Conservation (phyloP, 2,329 filamentous ascomycete genomes). For the Lecanicillium sp. region DNA sequence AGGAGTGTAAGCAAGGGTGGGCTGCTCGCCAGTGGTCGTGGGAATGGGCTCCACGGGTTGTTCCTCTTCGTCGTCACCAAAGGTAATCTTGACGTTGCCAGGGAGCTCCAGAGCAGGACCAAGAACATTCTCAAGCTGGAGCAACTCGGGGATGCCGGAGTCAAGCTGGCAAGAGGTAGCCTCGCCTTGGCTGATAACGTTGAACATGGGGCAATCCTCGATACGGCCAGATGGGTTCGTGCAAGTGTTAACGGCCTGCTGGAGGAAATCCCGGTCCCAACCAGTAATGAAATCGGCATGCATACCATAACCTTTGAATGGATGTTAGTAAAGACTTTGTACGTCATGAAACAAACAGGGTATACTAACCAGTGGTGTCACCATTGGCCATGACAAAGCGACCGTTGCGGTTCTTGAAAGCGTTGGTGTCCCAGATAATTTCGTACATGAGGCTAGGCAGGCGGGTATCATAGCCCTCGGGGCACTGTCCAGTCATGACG, state of each 20-base stretch:
- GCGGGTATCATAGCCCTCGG: constrained; percentile 56
- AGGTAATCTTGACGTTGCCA: constrained; percentile 46
- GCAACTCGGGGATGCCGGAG: constrained; percentile 36
- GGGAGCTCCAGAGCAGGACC: constrained; percentile 54
- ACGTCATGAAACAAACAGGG: background rate
- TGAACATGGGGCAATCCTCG: constrained; percentile 67
- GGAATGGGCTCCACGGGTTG: constrained; percentile 8
- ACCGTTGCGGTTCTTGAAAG: constrained; percentile 54
- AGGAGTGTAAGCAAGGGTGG: constrained; percentile 27
- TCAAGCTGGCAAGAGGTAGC: constrained; percentile 53
- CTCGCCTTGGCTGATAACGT: constrained; percentile 54
- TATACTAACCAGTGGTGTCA: constrained; percentile 57
- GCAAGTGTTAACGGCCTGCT: constrained; percentile 66
- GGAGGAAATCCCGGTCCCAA: constrained; percentile 63
- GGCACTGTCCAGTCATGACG: constrained; percentile 71
- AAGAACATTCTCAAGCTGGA: constrained; percentile 52
- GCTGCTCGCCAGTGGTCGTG: constrained; percentile 13
- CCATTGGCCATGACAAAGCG: constrained; percentile 71
- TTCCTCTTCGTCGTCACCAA: constrained; percentile 16
- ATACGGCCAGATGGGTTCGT: constrained; percentile 62
- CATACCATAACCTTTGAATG: constrained; percentile 55
- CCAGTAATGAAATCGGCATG: constrained; percentile 76
- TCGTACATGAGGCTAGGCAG: constrained; percentile 75
- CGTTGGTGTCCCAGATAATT: constrained; percentile 70
- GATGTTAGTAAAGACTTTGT: constrained; percentile 5